phyloP scores from a whole-genome alignment of 2,329 filamentous ascomycete species.

The Didymella segeticola region DNA sequence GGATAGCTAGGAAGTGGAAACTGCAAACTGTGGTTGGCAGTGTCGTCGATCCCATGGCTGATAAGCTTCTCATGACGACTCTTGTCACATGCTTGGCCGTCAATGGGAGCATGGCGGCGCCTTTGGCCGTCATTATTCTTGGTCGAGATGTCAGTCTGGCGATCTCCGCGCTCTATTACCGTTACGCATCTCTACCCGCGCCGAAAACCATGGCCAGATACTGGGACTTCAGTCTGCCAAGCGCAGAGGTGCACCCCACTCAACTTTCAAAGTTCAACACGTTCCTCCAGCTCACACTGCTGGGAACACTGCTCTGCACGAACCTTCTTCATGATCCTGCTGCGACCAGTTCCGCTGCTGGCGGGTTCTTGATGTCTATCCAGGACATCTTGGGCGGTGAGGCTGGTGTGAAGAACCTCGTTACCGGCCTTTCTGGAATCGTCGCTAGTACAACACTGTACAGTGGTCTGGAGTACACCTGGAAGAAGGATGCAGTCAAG shows the following conservation, averaged over 20 bases:
- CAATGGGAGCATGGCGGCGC: constrained; percentile 82
- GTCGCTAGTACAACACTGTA: constrained; percentile 90
- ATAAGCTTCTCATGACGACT: constrained; percentile 95
- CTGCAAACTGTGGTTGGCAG: constrained; percentile 93
- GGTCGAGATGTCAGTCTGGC: constrained; percentile 85
- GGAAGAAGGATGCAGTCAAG: constrained; percentile 88
- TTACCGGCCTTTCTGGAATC: constrained; percentile 67
- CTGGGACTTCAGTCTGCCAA: constrained; percentile 96
- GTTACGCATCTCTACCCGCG: constrained; percentile 90
- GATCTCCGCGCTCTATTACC: constrained; percentile 89
- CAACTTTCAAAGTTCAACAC: constrained; percentile 91
- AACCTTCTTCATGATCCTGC: constrained; percentile 70
- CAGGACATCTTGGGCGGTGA: constrained; percentile 40
- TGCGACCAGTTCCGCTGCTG: constrained; percentile 58
- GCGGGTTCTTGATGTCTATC: constrained; percentile 31
- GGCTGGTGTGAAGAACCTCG: constrained; percentile 45
- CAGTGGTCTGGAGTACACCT: constrained; percentile 93
- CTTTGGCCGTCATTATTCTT: constrained; percentile 88
- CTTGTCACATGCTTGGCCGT: constrained; percentile 83
- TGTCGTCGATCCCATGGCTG: constrained; percentile 88
- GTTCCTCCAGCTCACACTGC: constrained; percentile 83
- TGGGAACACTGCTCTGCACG: constrained; percentile 82
- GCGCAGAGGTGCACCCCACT: constrained; percentile 82
- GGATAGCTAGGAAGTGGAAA: constrained; percentile 87
- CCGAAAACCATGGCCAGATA: constrained; percentile 93